Percentiles rank a stretch among this genome's conserved stretches.
Evolutionary conservation across 805 yeast species (phyloP).

Genomic region (Komagataella populi): DNA sequence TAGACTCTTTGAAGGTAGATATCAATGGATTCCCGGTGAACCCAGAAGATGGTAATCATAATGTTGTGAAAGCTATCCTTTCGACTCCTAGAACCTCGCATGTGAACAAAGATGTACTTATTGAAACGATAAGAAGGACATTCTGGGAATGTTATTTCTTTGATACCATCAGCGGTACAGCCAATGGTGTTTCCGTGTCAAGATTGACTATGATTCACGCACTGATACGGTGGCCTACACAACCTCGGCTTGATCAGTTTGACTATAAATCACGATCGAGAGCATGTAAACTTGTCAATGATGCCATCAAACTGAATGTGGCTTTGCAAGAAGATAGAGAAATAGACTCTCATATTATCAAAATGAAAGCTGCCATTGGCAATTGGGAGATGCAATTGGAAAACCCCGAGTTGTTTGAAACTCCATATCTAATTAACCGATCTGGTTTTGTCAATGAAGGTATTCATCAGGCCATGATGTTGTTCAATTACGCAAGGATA

Average conservation of each 20-base stretch:
- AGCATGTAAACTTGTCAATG: conserved; percentile 33
- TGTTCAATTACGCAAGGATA: conserved; percentile 38
- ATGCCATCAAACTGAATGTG: conserved; percentile 32
- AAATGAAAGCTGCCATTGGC: conserved; percentile 31
- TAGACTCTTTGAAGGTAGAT: not conserved
- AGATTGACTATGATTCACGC: conserved; percentile 21
- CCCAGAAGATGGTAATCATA: not conserved
- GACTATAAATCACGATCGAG: conserved; percentile 34
- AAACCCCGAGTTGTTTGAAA: conserved; percentile 25
- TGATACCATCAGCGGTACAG: conserved; percentile 39
- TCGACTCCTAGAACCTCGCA: conserved; percentile 8
- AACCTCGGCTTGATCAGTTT: conserved; percentile 20
- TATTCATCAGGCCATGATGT: conserved; percentile 33
- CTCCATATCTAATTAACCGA: conserved; percentile 27
- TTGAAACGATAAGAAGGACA: conserved; percentile 21
- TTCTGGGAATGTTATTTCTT: conserved; percentile 40
- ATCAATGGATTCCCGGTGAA: not conserved
- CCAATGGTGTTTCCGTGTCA: conserved; percentile 33
- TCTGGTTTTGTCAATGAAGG: conserved; percentile 38
- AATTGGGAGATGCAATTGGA: conserved; percentile 35
- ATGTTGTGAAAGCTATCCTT: conserved; percentile 7
- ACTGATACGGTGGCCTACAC: conserved; percentile 24
- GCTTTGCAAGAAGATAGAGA: conserved; percentile 27
- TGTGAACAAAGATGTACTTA: conserved; percentile 8
- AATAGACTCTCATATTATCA: conserved; percentile 20